Evolutionary conservation across 805 yeast species (phyloP).

Genomic region (Novakomyces olei): DNA sequence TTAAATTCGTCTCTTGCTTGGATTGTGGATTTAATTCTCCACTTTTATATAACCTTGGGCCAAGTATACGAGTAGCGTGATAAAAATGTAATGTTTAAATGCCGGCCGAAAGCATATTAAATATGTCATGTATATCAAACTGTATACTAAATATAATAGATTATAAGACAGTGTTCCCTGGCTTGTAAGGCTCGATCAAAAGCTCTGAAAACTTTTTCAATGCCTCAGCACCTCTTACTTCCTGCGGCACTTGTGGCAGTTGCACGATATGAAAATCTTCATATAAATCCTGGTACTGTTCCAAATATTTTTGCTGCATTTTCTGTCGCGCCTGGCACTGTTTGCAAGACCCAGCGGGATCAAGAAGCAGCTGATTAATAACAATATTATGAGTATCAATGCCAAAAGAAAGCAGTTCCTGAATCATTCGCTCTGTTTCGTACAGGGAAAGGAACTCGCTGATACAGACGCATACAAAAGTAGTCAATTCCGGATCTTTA

Average conservation of each 20-base stretch:
- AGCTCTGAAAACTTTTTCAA: slow-evolving; percentile 64
- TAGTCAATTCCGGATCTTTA: slow-evolving; percentile 86
- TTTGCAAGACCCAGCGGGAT: slow-evolving; percentile 58
- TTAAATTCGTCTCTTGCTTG: too few relatives aligned
- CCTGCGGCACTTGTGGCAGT: slow-evolving; percentile 86
- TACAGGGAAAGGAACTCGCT: slow-evolving; percentile 88
- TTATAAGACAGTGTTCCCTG: too few relatives aligned
- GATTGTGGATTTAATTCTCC: too few relatives aligned
- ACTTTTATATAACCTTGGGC: too few relatives aligned
- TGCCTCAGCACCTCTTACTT: slow-evolving; percentile 80
- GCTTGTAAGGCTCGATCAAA: slow-evolving; percentile 25
- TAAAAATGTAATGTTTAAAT: too few relatives aligned
- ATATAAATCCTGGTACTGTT: slow-evolving; percentile 85
- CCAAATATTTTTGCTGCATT: slow-evolving; percentile 87
- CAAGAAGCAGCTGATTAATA: slow-evolving; percentile 69
- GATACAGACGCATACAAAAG: slow-evolving; percentile 84
- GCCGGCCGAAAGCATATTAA: too few relatives aligned
- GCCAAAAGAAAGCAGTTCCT: slow-evolving; percentile 79
- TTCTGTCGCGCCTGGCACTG: slow-evolving; percentile 84
- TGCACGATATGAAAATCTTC: slow-evolving; percentile 79
- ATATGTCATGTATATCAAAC: too few relatives aligned
- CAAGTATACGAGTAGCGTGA: too few relatives aligned
- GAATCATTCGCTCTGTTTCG: slow-evolving; percentile 95
- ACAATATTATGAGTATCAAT: slow-evolving; percentile 95
- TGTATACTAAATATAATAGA: too few relatives aligned